phyloP scores from a whole-genome alignment of 768 basidiomycete genomes.

The Cyclocybe aegerita region DNA sequence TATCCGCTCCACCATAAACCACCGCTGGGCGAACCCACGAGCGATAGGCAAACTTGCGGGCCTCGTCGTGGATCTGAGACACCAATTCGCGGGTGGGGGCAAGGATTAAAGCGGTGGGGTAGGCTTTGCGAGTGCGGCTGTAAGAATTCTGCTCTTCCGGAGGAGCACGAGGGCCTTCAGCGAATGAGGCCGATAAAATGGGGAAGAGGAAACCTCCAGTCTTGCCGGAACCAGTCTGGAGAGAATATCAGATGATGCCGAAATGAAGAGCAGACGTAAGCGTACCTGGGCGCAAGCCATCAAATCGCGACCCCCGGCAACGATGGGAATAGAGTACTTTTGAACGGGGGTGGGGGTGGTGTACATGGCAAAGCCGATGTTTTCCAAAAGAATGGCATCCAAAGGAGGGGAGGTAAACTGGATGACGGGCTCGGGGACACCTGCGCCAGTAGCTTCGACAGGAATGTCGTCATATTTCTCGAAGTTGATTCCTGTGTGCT shows the following conservation, averaged over 20 bases:
- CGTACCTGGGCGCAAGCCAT: slow-evolving; percentile 93
- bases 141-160: slow-evolving; percentile 57
- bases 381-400: slow-evolving; percentile 92
- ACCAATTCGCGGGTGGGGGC: slow-evolving; percentile 99
- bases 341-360: slow-evolving; percentile 96
- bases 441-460: slow-evolving; percentile 95
- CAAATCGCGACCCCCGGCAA: slow-evolving; percentile 83
- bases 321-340: slow-evolving; percentile 99
- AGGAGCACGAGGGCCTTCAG: slow-evolving; percentile 73
- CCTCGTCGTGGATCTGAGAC: slow-evolving; percentile 99
- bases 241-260: slow-evolving; percentile 14
- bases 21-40: slow-evolving; percentile 99
- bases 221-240: slow-evolving; percentile 97
- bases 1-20: slow-evolving; percentile 98
- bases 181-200: slow-evolving; percentile 91
- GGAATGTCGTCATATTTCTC: slow-evolving; percentile 99
- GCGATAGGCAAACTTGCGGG: slow-evolving; percentile 97
- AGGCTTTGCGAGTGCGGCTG: slow-evolving; percentile 81
- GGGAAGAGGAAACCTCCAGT: slow-evolving; percentile 99
- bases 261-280: slow-evolving; percentile 8
- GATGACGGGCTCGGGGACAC: slow-evolving; percentile 92
- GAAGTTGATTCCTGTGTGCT: slow-evolving; percentile 98
- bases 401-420: slow-evolving; percentile 88
- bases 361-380: slow-evolving; percentile 92
- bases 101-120: slow-evolving; percentile 95